phyloP scores from a whole-genome alignment of 192 early-diverging fungal genomes.

The Podila verticillata region DNA sequence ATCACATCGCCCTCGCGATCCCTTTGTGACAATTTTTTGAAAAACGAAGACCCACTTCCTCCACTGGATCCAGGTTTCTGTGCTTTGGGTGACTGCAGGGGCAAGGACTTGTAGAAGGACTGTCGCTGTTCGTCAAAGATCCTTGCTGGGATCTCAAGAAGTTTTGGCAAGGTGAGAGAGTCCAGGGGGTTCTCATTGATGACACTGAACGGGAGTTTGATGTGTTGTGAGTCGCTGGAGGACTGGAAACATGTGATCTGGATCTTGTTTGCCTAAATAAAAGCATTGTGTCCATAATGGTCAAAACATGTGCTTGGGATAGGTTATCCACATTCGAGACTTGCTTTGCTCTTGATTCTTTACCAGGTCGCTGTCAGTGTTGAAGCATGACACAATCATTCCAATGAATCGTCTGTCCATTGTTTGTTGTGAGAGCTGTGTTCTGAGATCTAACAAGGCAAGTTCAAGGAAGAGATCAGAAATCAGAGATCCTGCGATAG shows the following conservation, averaged over 20 bases:
- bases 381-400: slow-evolving; percentile 62
- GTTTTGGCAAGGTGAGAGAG: slow-evolving; percentile 38
- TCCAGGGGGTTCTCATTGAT: slow-evolving; percentile 46
- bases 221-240: slow-evolving; percentile 29
- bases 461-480: neutral
- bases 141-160: slow-evolving; percentile 43
- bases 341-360: neutral
- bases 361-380: slow-evolving; percentile 52
- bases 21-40: slow-evolving; percentile 11
- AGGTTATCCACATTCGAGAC: neutral
- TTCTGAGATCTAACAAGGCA: slow-evolving; percentile 49
- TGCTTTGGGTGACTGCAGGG: slow-evolving; percentile 21
- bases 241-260: slow-evolving; percentile 61
- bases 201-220: slow-evolving; percentile 46
- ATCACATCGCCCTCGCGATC: slow-evolving; percentile 38
- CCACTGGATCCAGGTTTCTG: neutral
- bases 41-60: slow-evolving; percentile 4
- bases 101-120: slow-evolving; percentile 50
- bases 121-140: slow-evolving; percentile 59
- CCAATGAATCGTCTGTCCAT: slow-evolving; percentile 63
- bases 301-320: neutral
- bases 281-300: neutral
- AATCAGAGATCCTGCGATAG: neutral
- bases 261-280: slow-evolving; percentile 45
- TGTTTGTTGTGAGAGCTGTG: slow-evolving; percentile 58